These are phyloP conservation scores for Paratrypanosoma confusum DNA, from an alignment of 208 protist genomes.

Conservation along the genomic window DNA sequence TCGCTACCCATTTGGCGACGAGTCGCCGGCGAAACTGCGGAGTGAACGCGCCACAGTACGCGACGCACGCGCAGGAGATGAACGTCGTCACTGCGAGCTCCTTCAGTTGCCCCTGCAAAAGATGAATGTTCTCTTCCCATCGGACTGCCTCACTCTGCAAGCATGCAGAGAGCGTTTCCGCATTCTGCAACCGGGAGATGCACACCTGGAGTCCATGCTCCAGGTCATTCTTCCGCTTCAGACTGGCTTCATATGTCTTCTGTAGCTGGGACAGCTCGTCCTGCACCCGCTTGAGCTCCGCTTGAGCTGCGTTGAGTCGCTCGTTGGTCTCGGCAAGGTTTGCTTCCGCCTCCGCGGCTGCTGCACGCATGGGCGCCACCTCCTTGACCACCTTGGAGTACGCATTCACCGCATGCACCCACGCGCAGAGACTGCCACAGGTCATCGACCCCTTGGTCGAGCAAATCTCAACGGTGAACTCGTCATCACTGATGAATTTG, in stretches of 20 bases:
- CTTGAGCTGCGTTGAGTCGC: constrained; percentile 83
- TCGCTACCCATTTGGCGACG: constrained; percentile 59
- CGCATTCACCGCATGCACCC: constrained; percentile 93
- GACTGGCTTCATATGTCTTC: constrained; percentile 76
- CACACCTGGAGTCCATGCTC: constrained; percentile 80
- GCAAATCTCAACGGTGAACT: constrained; percentile 91
- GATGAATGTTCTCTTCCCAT: constrained; percentile 87
- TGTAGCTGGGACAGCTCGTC: constrained; percentile 84
- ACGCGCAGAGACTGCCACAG: constrained; percentile 92
- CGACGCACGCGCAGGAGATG: constrained; percentile 88
- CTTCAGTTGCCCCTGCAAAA: constrained; percentile 49
- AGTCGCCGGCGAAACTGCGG: constrained; percentile 84
- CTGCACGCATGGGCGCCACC: constrained; percentile 90
- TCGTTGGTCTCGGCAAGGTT: constrained; percentile 81
- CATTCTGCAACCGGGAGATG: constrained; percentile 85
- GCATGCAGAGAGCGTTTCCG: constrained; percentile 90
- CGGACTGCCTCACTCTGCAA: constrained; percentile 91
- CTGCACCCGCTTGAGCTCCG: constrained; percentile 84
- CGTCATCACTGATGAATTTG: constrained; percentile 90
- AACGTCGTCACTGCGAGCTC: constrained; percentile 91
- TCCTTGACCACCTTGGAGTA: constrained; percentile 94
- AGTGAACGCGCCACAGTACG: constrained; percentile 94
- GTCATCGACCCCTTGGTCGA: constrained; percentile 90
- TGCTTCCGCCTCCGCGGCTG: constrained; percentile 80
- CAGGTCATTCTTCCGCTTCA: constrained; percentile 83